Evolutionary conservation across 2,329 filamentous ascomycete species (phyloP).

Genomic region (Falciphora oryzae): DNA sequence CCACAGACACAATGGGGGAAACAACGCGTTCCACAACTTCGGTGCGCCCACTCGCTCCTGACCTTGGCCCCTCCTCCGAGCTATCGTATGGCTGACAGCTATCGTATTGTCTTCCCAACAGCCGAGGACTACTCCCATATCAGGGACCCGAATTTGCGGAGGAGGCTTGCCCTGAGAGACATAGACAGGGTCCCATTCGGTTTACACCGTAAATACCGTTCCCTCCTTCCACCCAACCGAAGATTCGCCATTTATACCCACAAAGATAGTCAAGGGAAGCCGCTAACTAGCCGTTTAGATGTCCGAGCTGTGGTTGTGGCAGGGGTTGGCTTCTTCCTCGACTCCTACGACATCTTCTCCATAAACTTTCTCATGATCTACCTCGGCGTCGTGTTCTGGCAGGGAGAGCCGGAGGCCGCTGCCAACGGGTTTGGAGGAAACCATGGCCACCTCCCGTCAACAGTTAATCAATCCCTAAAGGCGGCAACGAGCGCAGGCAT

Average conservation of each 20-base stretch:
- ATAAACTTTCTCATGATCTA: constrained; percentile 68
- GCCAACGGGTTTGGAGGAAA: constrained; percentile 43
- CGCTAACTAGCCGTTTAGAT: constrained; percentile 32
- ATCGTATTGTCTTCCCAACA: constrained; percentile 2
- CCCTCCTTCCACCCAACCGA: not conserved
- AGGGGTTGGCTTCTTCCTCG: constrained; percentile 78
- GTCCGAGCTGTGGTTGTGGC: constrained; percentile 69
- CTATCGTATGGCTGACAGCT: constrained; percentile 30
- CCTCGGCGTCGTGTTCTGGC: constrained; percentile 73
- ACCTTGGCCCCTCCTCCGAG: constrained; percentile 32
- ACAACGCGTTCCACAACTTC: constrained; percentile 69
- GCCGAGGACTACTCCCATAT: constrained; percentile 47
- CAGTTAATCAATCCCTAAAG: constrained; percentile 69
- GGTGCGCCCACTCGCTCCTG: constrained; percentile 15
- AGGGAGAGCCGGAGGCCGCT: constrained; percentile 30
- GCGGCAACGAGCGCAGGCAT: constrained; percentile 76
- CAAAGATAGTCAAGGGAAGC: constrained; percentile 69
- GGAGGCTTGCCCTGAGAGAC: constrained; percentile 69
- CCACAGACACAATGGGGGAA: constrained; percentile 46
- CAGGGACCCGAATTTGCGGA: constrained; percentile 67
- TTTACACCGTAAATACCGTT: constrained; percentile 50
- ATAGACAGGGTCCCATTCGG: constrained; percentile 75
- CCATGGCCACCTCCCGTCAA: constrained; percentile 52
- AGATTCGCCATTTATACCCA: constrained; percentile 35
- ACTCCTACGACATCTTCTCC: constrained; percentile 77